Percentiles rank a stretch among this genome's conserved stretches.
These are phyloP conservation scores for Plicaturopsis crispa DNA, from an alignment of 768 basidiomycete species.

Conservation along the genomic window DNA sequence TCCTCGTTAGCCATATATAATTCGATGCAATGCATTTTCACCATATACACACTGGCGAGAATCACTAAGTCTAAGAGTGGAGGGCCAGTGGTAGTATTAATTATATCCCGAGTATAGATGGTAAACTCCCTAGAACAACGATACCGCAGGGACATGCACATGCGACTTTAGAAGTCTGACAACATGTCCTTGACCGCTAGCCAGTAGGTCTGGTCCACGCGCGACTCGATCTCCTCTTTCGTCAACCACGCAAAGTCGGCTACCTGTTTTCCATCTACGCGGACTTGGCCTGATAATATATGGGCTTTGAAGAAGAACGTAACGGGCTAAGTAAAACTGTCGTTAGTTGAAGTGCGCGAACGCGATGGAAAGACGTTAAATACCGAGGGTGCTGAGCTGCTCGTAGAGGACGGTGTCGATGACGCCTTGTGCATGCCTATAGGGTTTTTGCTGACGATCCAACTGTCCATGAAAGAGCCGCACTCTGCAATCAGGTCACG, in stretches of 20 bases:
- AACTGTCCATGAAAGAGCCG: slow-evolving; percentile 82
- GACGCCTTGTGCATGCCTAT: slow-evolving; percentile 68
- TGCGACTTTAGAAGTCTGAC: slow-evolving; percentile 50
- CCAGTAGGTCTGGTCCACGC: slow-evolving; percentile 72
- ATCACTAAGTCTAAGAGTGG: no score
- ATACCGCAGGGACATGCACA: not conserved
- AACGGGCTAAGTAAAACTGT: slow-evolving; percentile 36
- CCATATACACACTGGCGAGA: no score
- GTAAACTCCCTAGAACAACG: slow-evolving; percentile 24
- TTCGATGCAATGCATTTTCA: not conserved
- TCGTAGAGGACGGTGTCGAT: slow-evolving; percentile 2
- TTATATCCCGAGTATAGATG: no score
- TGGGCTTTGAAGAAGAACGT: slow-evolving; percentile 94
- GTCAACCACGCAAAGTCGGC: slow-evolving; percentile 91
- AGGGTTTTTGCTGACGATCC: slow-evolving; percentile 89
- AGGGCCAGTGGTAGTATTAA: no score
- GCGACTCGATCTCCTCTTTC: slow-evolving; percentile 76
- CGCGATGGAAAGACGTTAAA: not conserved
- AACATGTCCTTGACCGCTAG: slow-evolving; percentile 70
- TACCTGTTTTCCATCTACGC: slow-evolving; percentile 43
- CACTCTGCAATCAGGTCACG: slow-evolving; percentile 64
- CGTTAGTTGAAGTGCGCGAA: not conserved
- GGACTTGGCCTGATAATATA: slow-evolving; percentile 82
- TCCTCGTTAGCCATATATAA: slow-evolving; percentile 15
- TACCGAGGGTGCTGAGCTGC: slow-evolving; percentile 7